Evolutionary conservation across 805 yeast genomes (phyloP).

Genomic region (Dipodascus albidus): DNA sequence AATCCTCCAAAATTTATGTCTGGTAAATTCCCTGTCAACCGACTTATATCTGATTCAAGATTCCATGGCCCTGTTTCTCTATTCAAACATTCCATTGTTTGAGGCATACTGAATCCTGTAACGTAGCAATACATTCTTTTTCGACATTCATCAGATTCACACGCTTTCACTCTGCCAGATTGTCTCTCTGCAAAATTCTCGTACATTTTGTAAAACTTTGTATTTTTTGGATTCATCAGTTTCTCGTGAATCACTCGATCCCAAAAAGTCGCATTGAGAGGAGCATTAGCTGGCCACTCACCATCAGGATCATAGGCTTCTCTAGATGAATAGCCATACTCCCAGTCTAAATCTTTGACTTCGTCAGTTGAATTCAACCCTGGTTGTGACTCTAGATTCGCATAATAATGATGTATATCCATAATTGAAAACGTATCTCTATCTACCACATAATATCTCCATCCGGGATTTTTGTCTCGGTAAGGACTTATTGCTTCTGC

Average conservation of each 20-base stretch:
- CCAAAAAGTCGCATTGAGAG: conserved; percentile 63
- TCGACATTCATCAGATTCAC: conserved; percentile 28
- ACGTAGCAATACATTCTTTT: conserved; percentile 30
- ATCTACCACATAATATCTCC: conserved; percentile 65
- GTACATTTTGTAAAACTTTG: conserved; percentile 43
- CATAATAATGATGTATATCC: conserved; percentile 48
- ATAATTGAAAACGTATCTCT: conserved; percentile 45
- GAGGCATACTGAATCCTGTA: conserved; percentile 19
- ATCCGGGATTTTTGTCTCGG: conserved; percentile 50
- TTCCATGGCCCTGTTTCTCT: not conserved
- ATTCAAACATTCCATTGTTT: conserved; percentile 13
- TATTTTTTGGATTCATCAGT: conserved; percentile 36
- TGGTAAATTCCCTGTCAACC: not conserved
- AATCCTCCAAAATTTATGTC: not conserved
- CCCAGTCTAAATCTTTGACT: conserved; percentile 11
- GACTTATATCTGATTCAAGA: not conserved
- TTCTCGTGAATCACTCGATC: conserved; percentile 29
- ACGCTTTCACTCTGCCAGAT: conserved; percentile 23
- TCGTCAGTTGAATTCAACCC: conserved; percentile 29
- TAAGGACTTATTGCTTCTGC: conserved; percentile 57
- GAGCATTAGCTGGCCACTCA: conserved; percentile 47
- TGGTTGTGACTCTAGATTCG: conserved; percentile 29
- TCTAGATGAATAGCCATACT: conserved; percentile 33
- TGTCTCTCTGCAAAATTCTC: not conserved
- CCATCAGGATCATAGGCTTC: conserved; percentile 55